These are phyloP conservation scores for Ciborinia camelliae DNA, from an alignment of 2,329 filamentous ascomycete species.

Conservation along the genomic window DNA sequence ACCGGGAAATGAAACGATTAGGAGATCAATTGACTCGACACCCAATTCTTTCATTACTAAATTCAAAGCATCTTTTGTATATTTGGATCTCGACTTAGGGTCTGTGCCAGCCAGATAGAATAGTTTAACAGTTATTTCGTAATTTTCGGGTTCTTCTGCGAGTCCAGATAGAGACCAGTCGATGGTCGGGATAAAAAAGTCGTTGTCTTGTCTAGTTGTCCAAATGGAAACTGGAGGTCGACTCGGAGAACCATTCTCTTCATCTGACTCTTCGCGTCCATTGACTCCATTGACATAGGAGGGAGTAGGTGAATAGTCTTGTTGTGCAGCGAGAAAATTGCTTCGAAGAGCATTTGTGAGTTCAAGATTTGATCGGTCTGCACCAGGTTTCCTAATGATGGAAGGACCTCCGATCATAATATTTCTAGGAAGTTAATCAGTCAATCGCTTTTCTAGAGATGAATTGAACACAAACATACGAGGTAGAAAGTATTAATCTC, in stretches of 20 bases:
- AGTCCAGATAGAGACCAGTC: constrained; percentile 69
- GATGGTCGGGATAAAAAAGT: constrained; percentile 74
- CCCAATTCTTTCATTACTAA: constrained; percentile 78
- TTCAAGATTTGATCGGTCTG: constrained; percentile 87
- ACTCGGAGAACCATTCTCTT: constrained; percentile 30
- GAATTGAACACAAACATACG: constrained; percentile 52
- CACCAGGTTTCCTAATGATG: constrained; percentile 74
- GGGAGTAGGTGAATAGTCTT: constrained; percentile 48
- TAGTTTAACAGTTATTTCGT: constrained; percentile 93
- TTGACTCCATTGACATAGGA: constrained; percentile 40
- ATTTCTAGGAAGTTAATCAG: constrained; percentile 33
- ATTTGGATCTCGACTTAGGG: constrained; percentile 59
- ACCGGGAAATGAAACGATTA: constrained; percentile 90
- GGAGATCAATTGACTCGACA: constrained; percentile 72
- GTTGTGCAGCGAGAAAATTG: constrained; percentile 74
- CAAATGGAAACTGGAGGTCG: constrained; percentile 48
- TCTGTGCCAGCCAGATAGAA: constrained; percentile 81
- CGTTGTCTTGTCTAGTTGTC: constrained; percentile 61
- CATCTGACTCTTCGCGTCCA: constrained; percentile 35
- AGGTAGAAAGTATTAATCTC: constrained; percentile 81
- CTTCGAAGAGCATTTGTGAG: constrained; percentile 82
- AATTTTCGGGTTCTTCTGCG: constrained; percentile 75
- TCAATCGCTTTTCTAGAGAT: background rate
- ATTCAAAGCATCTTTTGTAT: constrained; percentile 74
- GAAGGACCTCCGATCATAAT: constrained; percentile 74